These are phyloP conservation scores for Vitis riparia DNA, from an alignment of 164 flowering plant species.

Conservation along the genomic window DNA sequence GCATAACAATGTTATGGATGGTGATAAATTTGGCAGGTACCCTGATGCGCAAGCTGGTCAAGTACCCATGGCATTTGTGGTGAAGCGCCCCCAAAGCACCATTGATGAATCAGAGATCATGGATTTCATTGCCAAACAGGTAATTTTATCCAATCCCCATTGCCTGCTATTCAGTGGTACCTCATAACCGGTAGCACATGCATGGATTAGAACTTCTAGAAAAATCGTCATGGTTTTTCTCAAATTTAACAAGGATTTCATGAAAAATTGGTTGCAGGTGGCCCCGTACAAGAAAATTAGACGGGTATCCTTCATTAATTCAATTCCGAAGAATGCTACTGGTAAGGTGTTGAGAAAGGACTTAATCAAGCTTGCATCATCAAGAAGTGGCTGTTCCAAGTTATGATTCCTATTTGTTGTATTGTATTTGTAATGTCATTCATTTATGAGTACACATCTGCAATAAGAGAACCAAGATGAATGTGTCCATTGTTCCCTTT, in stretches of 20 bases:
- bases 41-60: conserved; percentile 44
- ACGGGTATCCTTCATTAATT: conserved; percentile 36
- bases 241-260: too few species aligned
- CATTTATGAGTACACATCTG: too few species aligned
- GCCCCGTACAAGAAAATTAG: conserved; percentile 64
- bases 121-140: conserved; percentile 37
- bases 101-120: conserved; percentile 23
- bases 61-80: conserved; percentile 42
- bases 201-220: too few species aligned
- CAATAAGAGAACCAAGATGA: too few species aligned
- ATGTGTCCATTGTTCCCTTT: too few species aligned
- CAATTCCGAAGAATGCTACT: conserved; percentile 46
- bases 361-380: conserved; percentile 24
- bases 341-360: conserved; percentile 59
- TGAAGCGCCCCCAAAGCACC: conserved; percentile 24
- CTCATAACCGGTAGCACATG: too few species aligned
- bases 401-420: too few species aligned
- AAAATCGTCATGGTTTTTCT: too few species aligned
- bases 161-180: too few species aligned
- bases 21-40: conserved; percentile 9
- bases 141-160: not conserved
- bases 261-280: conserved; percentile 31
- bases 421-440: too few species aligned
- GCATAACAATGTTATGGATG: not conserved
- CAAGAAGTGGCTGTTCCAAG: not conserved